Conservation (phyloP, 495 filamentous ascomycete genomes). For the Daldinia concentrica region DNA sequence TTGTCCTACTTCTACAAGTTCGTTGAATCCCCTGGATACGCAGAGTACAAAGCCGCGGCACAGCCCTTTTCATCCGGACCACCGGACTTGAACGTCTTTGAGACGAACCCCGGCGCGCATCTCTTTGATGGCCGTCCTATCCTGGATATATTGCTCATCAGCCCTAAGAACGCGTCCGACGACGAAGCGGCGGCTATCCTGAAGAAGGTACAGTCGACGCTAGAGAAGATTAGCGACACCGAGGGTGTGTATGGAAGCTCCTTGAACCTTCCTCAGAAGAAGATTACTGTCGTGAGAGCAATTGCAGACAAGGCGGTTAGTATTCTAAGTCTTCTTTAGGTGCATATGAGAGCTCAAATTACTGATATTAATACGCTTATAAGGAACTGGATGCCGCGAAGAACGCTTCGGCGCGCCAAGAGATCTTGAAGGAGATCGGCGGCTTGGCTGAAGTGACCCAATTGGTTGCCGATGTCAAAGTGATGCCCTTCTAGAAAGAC, state of each 20-base stretch:
- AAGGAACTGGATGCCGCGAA: slow-evolving; percentile 27
- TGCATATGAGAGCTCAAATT: not conserved
- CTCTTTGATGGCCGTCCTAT: slow-evolving; percentile 8
- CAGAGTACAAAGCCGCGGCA: not conserved
- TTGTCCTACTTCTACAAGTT: slow-evolving; percentile 20
- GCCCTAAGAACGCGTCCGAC: slow-evolving; percentile 19
- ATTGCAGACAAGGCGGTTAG: slow-evolving; percentile 26
- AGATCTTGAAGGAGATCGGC: slow-evolving; percentile 11
- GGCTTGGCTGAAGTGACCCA: slow-evolving; percentile 19
- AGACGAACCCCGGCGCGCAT: slow-evolving; percentile 18
- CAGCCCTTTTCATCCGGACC: slow-evolving; percentile 19
- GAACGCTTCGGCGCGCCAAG: slow-evolving; percentile 11
- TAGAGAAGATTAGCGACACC: slow-evolving; percentile 5
- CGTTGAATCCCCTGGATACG: slow-evolving; percentile 14
- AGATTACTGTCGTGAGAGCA: slow-evolving; percentile 14
- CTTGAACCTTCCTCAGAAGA: slow-evolving; percentile 28
- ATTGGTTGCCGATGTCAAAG: slow-evolving; percentile 19
- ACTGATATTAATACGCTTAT: not conserved
- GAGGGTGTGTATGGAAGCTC: slow-evolving; percentile 28
- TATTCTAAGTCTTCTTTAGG: not conserved
- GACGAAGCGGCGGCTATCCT: slow-evolving; percentile 8
- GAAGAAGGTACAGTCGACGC: slow-evolving; percentile 15
- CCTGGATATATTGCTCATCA: slow-evolving; percentile 23
- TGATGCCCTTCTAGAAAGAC: slow-evolving; percentile 6
- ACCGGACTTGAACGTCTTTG: slow-evolving; percentile 28